Evolutionary conservation across 1,284 basidiomycete genomes (phyloP).

Genomic region (Heterobasidion irregulare): DNA sequence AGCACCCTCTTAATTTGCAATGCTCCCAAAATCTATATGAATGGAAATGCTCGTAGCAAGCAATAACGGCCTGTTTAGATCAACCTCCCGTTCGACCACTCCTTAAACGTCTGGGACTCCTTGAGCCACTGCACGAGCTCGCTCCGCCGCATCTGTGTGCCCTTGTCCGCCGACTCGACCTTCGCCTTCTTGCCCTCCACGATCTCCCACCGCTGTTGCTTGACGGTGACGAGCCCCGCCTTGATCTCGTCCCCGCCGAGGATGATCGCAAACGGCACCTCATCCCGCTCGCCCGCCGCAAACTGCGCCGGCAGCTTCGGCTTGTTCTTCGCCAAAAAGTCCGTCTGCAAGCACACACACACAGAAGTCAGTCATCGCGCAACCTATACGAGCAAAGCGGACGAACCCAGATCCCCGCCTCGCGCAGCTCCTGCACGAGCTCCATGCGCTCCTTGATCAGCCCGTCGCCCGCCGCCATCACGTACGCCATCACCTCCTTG

Average conservation of each 20-base stretch:
- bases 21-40: no score
- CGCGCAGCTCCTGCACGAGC: slow-evolving; percentile 79
- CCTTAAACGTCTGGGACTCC: slow-evolving; percentile 33
- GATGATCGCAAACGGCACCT: slow-evolving; percentile 88
- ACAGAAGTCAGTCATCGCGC: no score
- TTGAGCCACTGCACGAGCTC: slow-evolving; percentile 70
- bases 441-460: slow-evolving; percentile 81
- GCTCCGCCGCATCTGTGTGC: slow-evolving; percentile 56
- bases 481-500: slow-evolving; percentile 93
- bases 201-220: slow-evolving; percentile 84
- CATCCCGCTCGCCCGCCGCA: slow-evolving; percentile 85
- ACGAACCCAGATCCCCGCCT: slow-evolving; percentile 81
- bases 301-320: slow-evolving; percentile 88
- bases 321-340: slow-evolving; percentile 91
- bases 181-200: slow-evolving; percentile 68
- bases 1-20: no score
- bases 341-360: slow-evolving; percentile 46
- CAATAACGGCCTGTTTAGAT: slow-evolving; percentile 11
- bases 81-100: slow-evolving; percentile 37
- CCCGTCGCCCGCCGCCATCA: slow-evolving; percentile 90
- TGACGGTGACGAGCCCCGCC: slow-evolving; percentile 81
- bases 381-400: not conserved
- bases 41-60: not conserved
- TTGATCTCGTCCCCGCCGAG: slow-evolving; percentile 84
- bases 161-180: slow-evolving; percentile 57